Percentiles rank a stretch among this genome's conserved stretches.
phyloP scores from a whole-genome alignment of 495 filamentous ascomycete species.

The Tuber umbilicatum region DNA sequence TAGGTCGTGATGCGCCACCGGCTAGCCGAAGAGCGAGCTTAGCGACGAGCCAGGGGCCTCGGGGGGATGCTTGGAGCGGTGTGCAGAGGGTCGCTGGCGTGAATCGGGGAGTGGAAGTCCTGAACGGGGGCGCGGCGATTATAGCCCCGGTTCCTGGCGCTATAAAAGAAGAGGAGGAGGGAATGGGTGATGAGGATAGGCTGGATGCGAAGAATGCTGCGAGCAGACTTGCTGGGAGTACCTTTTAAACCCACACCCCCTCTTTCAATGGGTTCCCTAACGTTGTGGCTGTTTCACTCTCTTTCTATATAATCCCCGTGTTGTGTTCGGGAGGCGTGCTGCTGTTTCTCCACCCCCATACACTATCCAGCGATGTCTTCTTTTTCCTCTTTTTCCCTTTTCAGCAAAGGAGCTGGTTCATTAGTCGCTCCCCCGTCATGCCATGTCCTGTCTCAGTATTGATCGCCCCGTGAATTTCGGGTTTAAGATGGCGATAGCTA shows the following conservation, averaged over 20 bases:
- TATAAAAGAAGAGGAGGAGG: conserved; percentile 49
- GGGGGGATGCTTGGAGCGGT: conserved; percentile 95
- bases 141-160: conserved; percentile 30
- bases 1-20: conserved; percentile 84
- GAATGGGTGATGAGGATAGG: conserved; percentile 88
- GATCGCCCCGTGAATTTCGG: background rate
- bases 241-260: conserved; percentile 55
- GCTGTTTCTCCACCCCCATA: background rate
- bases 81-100: conserved; percentile 73
- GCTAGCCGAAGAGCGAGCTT: conserved; percentile 65
- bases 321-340: background rate
- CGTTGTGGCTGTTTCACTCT: background rate
- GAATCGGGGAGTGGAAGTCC: conserved; percentile 52
- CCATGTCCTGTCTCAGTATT: background rate
- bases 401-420: background rate
- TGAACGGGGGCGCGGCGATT: conserved; percentile 43
- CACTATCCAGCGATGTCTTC: background rate
- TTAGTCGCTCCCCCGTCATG: background rate
- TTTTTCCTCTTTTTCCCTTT: background rate
- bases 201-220: conserved; percentile 94
- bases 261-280: background rate
- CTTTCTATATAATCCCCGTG: background rate
- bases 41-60: conserved; percentile 81
- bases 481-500: background rate
- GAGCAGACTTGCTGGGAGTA: conserved; percentile 84